A percentile compares a stretch with the other conserved stretches of the same genome.
Evolutionary conservation across 2,329 filamentous ascomycete species (phyloP).

Genomic region (Blumeria hordei): DNA sequence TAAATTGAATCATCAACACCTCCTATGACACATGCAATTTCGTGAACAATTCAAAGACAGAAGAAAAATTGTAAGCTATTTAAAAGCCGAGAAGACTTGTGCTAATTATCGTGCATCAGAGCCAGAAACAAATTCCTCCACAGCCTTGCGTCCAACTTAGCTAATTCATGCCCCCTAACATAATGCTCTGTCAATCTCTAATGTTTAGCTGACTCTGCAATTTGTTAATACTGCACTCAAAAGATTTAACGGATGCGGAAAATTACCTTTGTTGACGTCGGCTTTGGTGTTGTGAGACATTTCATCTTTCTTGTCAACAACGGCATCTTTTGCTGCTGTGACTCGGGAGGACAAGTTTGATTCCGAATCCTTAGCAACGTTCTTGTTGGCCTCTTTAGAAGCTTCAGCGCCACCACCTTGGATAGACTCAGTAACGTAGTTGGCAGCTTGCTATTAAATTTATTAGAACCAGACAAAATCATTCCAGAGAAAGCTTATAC

Average conservation of each 20-base stretch:
- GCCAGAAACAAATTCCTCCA: too few relatives aligned
- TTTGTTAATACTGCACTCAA: constrained; percentile 2
- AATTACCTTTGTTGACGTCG: constrained; percentile 23
- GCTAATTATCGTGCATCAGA: too few relatives aligned
- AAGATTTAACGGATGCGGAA: not conserved
- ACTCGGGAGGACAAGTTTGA: constrained; percentile 21
- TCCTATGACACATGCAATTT: too few relatives aligned
- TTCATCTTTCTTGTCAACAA: constrained; percentile 28
- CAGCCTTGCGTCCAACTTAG: too few relatives aligned
- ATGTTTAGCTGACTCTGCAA: constrained; percentile 15
- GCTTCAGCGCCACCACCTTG: constrained; percentile 23
- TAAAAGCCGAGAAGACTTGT: too few relatives aligned
- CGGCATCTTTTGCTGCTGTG: constrained; percentile 25
- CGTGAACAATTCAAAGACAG: too few relatives aligned
- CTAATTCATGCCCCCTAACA: too few relatives aligned
- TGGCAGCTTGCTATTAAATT: constrained; percentile 21
- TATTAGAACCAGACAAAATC: not conserved
- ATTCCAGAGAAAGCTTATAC: not conserved
- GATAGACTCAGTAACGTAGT: constrained; percentile 30
- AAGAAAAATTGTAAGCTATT: too few relatives aligned
- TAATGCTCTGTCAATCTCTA: constrained; percentile 5
- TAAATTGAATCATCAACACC: too few relatives aligned
- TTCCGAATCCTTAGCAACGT: constrained; percentile 26
- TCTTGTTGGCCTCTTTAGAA: constrained; percentile 35
- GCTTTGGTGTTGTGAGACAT: constrained; percentile 23